Base-by-base conservation (phyloP, 2,329 filamentous ascomycete genomes). In the Colletotrichum euphorbiae region DNA sequence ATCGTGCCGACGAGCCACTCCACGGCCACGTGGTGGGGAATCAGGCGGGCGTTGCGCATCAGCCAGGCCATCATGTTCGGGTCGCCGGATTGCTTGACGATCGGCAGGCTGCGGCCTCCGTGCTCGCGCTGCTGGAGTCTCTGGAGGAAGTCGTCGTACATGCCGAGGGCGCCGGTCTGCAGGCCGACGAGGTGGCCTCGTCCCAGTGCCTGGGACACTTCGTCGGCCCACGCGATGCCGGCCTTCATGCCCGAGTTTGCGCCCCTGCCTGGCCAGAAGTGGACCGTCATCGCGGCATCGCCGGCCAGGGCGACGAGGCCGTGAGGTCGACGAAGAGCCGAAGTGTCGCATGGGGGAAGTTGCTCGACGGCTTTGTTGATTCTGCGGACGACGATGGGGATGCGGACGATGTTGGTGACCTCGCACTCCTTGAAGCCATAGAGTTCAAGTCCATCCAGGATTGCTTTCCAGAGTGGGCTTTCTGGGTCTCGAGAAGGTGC, bases 91-190 rank as follows among this genome's bases (percentile, higher is more conserved):
- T 77, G 75, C 59, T 78, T 76, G 17, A 79, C 70, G 15, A 79
- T 78, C 1, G 77, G 76, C 5, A 80, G 75, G 45, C 77, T 79
- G 40, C 78, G 75, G 63, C 78, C 77, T 70, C 77, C 77, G 66
- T 79, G 77, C 70, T 79, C 78, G 45, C 78, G 73, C 31, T 70
- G 71, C 59, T 78, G 77, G 0, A 80, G 73, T 65, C 76, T 77
- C 61, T 77, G 70, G 70, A 79, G 75, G 67, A 80, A 80, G 40
- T 77, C 76, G 57, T 76, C 76, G 72, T 77, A 79, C 60, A 76
- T 73, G 12, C 74, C 72, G 71, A 80, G 73, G 4, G 77, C 75
- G 28, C 57, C 69, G 21, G 77, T 68, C 15, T 71, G 68, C 55
- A 80, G 70, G 3, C 77, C 77, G 0, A 77, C 72, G 33, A 79